phyloP scores from a whole-genome alignment of 345 rosid species.

The Syzygium aromaticum region DNA sequence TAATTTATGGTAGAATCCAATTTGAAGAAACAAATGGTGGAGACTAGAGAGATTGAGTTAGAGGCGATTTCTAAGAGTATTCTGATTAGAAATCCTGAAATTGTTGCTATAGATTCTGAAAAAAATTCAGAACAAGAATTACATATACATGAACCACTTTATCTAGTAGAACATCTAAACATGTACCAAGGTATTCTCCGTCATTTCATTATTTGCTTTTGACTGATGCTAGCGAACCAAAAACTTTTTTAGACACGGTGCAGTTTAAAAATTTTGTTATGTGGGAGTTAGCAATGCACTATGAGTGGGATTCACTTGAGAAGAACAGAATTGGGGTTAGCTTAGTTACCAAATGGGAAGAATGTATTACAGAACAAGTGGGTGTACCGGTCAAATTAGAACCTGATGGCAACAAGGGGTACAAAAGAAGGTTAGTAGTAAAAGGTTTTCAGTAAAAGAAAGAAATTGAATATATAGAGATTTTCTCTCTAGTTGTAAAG shows the following conservation, averaged over 20 bases:
- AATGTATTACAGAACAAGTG: neutral
- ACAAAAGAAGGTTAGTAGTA: neutral
- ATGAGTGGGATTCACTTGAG: neutral
- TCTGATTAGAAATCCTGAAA: neutral
- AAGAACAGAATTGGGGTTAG: neutral
- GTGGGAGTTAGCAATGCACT: neutral
- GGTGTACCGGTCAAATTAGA: neutral
- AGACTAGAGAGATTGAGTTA: neutral
- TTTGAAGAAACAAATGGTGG: neutral
- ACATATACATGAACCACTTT: neutral
- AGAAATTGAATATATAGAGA: neutral
- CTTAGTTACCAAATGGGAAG: neutral
- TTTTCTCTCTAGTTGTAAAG: neutral
- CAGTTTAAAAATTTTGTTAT: neutral
- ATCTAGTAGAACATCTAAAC: neutral
- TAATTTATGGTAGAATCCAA: neutral
- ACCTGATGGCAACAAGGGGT: neutral
- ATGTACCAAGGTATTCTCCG: neutral
- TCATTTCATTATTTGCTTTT: neutral
- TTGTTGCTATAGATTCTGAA: neutral
- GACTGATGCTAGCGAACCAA: neutral
- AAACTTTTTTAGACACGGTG: neutral
- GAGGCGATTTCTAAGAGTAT: neutral
- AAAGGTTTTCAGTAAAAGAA: neutral
- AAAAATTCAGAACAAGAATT: neutral